Evolutionary conservation across 768 basidiomycete species (phyloP).

Genomic region (Lyophyllum shimeji): DNA sequence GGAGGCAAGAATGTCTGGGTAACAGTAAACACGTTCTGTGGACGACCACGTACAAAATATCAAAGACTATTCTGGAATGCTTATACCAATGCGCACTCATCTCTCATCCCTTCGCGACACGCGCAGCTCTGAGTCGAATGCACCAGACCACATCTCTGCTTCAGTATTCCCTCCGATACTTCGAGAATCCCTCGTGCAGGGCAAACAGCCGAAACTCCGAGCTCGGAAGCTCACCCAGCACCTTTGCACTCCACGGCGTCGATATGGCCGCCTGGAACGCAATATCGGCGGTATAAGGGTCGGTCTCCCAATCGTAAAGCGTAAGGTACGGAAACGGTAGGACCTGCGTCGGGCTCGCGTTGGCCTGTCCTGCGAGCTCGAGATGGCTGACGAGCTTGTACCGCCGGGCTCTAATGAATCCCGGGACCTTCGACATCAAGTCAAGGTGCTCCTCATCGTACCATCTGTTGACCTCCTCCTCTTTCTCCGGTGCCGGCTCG

Average conservation of each 20-base stretch:
- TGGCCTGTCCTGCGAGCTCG: conserved; percentile 14
- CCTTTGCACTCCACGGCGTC: conserved; percentile 10
- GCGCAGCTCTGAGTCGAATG: too few species aligned
- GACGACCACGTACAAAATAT: not conserved
- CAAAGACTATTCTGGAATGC: not conserved
- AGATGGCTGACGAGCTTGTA: conserved; percentile 20
- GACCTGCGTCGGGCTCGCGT: not conserved
- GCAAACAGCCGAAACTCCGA: conserved; percentile 10
- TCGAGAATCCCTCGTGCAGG: conserved; percentile 12
- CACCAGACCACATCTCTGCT: not conserved
- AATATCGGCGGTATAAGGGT: not conserved
- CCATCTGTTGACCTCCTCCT: conserved; percentile 29
- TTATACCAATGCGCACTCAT: not conserved
- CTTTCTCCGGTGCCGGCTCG: conserved; percentile 13
- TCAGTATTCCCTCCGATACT: not conserved
- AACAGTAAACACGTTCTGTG: not conserved
- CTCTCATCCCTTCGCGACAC: not conserved
- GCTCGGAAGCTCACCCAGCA: not conserved
- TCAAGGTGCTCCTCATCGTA: conserved; percentile 29
- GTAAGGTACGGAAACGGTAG: conserved; percentile 6
- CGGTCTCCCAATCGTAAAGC: conserved; percentile 18
- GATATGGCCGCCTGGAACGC: conserved; percentile 9
- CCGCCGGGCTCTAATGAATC: conserved; percentile 28
- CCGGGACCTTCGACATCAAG: conserved; percentile 26
- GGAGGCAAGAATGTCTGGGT: conserved; percentile 25